Conservation (phyloP, 2,329 filamentous ascomycete species). For the Ceratocystis ficicola region DNA sequence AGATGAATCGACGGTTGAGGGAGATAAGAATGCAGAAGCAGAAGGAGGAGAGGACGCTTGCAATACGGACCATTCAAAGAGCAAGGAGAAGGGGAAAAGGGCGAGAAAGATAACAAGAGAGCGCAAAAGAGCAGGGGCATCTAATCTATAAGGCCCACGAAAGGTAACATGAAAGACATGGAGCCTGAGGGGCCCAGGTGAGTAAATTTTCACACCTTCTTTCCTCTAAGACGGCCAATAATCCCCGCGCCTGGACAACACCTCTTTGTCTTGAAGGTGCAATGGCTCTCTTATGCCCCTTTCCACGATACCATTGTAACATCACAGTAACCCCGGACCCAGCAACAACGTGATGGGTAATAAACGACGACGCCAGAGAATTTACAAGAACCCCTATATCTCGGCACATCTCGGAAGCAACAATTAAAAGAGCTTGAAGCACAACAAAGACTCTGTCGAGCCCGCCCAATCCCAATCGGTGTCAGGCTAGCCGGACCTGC, state of each 20-base stretch:
- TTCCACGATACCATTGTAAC: not conserved
- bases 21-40: not conserved
- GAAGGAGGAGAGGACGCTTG: not conserved
- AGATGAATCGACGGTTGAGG: not conserved
- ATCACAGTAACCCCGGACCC: not conserved
- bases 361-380: not conserved
- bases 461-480: too few relatives aligned
- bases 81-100: not conserved
- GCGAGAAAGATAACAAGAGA: not conserved
- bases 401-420: not conserved
- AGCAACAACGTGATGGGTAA: not conserved
- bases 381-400: slow-evolving; percentile 2
- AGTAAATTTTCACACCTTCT: not conserved
- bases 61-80: not conserved
- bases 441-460: not conserved
- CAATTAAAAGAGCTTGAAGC: not conserved
- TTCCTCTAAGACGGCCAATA: not conserved
- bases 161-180: not conserved
- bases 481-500: too few relatives aligned
- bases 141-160: too few relatives aligned
- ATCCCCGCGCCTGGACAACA: not conserved
- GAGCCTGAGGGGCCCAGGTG: not conserved
- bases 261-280: not conserved
- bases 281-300: not conserved
- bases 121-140: not conserved